Conservation (phyloP, 75 land plant species). For the Isoetes taiwanensis region DNA sequence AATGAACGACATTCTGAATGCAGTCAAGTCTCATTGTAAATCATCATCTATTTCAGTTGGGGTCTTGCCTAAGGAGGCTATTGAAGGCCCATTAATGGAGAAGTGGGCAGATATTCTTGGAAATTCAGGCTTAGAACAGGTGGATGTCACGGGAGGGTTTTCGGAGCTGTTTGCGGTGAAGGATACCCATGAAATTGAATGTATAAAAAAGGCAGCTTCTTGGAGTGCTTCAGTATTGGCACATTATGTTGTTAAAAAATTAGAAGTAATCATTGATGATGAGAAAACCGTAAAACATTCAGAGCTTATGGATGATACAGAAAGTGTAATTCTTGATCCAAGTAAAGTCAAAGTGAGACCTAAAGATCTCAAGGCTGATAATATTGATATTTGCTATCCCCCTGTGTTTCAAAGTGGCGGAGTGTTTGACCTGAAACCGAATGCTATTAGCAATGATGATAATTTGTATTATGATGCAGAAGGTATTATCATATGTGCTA, state of each 20-base stretch:
- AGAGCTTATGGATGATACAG: constrained; percentile 81
- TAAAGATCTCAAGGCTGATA: constrained; percentile 64
- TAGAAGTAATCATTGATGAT: constrained; percentile 85
- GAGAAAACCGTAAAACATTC: constrained; percentile 79
- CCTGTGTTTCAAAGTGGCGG: constrained; percentile 96
- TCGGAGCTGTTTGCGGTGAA: constrained; percentile 82
- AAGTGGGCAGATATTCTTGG: constrained; percentile 49
- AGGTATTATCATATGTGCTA: constrained; percentile 80
- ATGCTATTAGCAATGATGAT: constrained; percentile 89
- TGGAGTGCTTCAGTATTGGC: constrained; percentile 57
- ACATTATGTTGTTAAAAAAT: constrained; percentile 72
- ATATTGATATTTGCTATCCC: constrained; percentile 89
- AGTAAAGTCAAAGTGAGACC: constrained; percentile 47
- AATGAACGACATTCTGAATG: constrained; percentile 52
- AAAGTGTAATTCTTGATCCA: constrained; percentile 71
- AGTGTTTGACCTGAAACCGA: constrained; percentile 79
- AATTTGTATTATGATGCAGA: constrained; percentile 70
- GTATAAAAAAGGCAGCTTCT: constrained; percentile 68
- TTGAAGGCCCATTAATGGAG: constrained; percentile 70
- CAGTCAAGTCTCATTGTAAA: constrained; percentile 20
- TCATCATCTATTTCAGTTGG: constrained; percentile 33
- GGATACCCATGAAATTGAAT: constrained; percentile 55
- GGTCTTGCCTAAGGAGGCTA: constrained; percentile 45
- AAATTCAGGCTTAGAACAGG: constrained; percentile 24
- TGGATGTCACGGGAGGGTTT: constrained; percentile 64